Conservation (phyloP, 179 eudicot genomes). For the Patellifolia procumbens region DNA sequence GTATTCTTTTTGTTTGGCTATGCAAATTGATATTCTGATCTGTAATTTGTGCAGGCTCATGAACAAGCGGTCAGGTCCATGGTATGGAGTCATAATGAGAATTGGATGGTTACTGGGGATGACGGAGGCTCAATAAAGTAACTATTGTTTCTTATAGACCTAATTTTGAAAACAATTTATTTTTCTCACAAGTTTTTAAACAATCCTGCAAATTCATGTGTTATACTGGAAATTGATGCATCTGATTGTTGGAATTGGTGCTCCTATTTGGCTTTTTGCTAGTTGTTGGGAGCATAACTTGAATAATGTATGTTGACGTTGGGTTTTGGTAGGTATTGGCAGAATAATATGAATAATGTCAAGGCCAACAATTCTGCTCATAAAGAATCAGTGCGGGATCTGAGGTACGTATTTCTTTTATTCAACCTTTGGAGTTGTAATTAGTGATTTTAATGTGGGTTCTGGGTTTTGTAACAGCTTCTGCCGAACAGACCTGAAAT, state of each 20-base stretch:
- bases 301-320: no score
- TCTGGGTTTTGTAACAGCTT: conserved; percentile 56
- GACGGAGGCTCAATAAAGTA: conserved; percentile 96
- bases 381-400: conserved; percentile 90
- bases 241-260: conserved; percentile 13
- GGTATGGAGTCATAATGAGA: conserved; percentile 99
- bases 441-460: conserved; percentile 19
- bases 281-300: no score
- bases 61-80: conserved; percentile 96
- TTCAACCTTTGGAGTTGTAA: background rate
- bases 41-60: conserved; percentile 64
- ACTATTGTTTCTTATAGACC: background rate
- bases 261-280: conserved; percentile 20
- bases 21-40: background rate
- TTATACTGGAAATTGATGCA: background rate
- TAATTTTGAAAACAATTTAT: background rate
- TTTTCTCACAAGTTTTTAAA: background rate
- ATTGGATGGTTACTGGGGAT: conserved; percentile 99
- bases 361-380: conserved; percentile 92
- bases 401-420: conserved; percentile 51
- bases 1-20: background rate
- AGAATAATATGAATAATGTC: conserved; percentile 96
- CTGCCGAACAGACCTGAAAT: conserved; percentile 90
- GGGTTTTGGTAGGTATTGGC: conserved; percentile 99
- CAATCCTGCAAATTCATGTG: background rate